Evolutionary conservation across 1,139 yeast genomes (phyloP).

Genomic region (Taiozyma sp.): DNA sequence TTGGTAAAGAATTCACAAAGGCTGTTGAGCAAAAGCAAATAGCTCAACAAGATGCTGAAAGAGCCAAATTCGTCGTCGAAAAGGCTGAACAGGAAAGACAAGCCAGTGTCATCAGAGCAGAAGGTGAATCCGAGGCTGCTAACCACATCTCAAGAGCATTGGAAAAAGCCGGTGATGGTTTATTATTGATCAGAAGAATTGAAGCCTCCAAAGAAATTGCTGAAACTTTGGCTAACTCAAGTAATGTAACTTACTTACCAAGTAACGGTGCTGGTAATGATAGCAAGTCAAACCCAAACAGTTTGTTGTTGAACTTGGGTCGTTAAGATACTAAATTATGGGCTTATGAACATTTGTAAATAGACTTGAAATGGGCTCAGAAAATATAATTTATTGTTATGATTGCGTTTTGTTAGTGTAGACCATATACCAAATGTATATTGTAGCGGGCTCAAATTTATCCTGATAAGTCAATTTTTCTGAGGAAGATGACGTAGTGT

Average conservation of each 20-base stretch:
- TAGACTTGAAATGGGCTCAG: background rate
- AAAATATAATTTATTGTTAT: background rate
- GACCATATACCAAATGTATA: too few species aligned
- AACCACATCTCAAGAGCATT: conserved; percentile 93
- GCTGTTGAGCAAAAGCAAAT: conserved; percentile 99
- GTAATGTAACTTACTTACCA: conserved; percentile 92
- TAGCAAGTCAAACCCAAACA: conserved; percentile 33
- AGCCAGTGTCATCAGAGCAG: conserved; percentile 94
- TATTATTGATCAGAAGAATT: conserved; percentile 87
- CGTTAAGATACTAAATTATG: conserved; percentile 31
- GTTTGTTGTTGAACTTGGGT: conserved; percentile 52
- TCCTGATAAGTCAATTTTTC: too few species aligned
- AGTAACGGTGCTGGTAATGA: conserved; percentile 30
- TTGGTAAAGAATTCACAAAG: conserved; percentile 94
- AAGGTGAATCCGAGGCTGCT: conserved; percentile 99
- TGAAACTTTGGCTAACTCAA: conserved; percentile 71
- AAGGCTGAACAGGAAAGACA: conserved; percentile 97
- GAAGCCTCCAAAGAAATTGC: conserved; percentile 98
- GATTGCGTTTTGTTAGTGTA: background rate
- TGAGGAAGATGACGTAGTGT: too few species aligned
- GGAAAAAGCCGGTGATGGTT: conserved; percentile 93
- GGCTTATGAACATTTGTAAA: background rate
- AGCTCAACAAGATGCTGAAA: conserved; percentile 99
- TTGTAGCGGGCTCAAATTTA: too few species aligned
- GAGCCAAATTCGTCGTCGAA: conserved; percentile 91